phyloP scores from a whole-genome alignment of 495 filamentous ascomycete species.

The Amorphotheca resinae region DNA sequence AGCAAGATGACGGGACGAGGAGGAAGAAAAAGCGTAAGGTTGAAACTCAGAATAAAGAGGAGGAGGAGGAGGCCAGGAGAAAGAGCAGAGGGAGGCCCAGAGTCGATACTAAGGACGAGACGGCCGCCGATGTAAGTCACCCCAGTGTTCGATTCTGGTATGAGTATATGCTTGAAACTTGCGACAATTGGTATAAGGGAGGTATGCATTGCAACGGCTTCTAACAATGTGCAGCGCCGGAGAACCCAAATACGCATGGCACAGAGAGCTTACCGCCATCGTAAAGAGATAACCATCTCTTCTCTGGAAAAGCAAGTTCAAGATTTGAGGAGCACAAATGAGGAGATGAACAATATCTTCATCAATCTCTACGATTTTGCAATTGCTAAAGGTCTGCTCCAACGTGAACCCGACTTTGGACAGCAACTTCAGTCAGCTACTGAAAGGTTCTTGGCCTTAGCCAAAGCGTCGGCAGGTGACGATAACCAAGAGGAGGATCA shows the following conservation, averaged over 20 bases:
- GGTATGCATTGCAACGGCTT: neutral
- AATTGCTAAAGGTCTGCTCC: slow-evolving; percentile 34
- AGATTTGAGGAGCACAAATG: slow-evolving; percentile 50
- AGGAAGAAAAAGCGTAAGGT: slow-evolving; percentile 13
- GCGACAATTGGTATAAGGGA: neutral
- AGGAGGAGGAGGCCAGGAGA: slow-evolving; percentile 34
- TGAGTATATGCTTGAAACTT: neutral
- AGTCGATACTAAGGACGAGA: slow-evolving; percentile 59
- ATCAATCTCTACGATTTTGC: slow-evolving; percentile 53
- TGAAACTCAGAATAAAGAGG: slow-evolving; percentile 7
- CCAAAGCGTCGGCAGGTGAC: slow-evolving; percentile 26
- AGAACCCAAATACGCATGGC: slow-evolving; percentile 81
- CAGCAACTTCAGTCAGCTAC: slow-evolving; percentile 32
- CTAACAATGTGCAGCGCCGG: slow-evolving; percentile 44
- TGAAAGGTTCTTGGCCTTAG: slow-evolving; percentile 32
- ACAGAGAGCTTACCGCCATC: slow-evolving; percentile 71
- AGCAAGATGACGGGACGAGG: slow-evolving; percentile 5
- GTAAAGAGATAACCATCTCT: slow-evolving; percentile 73
- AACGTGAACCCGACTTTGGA: slow-evolving; percentile 37
- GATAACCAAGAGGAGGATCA: slow-evolving; percentile 21
- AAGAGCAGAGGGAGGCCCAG: slow-evolving; percentile 51
- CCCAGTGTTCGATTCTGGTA: neutral
- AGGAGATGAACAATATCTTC: slow-evolving; percentile 64
- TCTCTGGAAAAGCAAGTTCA: slow-evolving; percentile 55
- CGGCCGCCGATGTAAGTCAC: slow-evolving; percentile 35